Base-by-base conservation (phyloP, 345 rosid genomes). In the Geranium brycei region DNA sequence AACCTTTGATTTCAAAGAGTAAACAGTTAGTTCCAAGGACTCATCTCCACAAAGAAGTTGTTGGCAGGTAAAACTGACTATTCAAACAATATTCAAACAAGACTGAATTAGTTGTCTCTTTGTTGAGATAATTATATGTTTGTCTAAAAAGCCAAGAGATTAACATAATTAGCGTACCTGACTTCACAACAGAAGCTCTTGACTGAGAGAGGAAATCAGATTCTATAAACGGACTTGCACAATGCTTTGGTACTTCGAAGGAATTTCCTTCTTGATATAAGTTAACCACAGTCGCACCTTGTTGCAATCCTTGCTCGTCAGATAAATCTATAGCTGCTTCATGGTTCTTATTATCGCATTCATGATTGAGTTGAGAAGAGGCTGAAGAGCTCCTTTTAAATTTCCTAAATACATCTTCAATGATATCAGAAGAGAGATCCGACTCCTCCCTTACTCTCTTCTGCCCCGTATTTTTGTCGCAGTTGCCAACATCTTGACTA, bases 361-460 rank as follows among this genome's bases (percentile, higher is more conserved):
- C 76, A 18, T 62, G 60, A 55, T 61, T 59, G 31, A 56, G 51
- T 23, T 64, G 69, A 35, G 63, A 58, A 23, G 68, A 70, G 56
- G 53, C 53, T 47, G 53, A 13, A 47, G 53, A 47, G 31, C 41
- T 59, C 51, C 58, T 70, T 66, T 63, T 76, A 64, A 62, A 55
- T 55, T 69, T 77, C 66, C 74, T 75, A 1, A 58, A 47, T 62
- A 67, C 7, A 18, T 47, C 63, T 30, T 72, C 72, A 67, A 6
- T 57, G 58, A 19, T 60, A 64, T 74, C 80, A 19, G 71, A 71
- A 41, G 61, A 69, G 41, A 28, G 63, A 59, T 64, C 68, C 11
- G 31, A 59, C 61, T 62, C 81, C 55, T 76, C 83, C 66, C 80
- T 77, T 31, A 59, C 75, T 70, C 80, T 77, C 71, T 78, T 82